Base-by-base conservation (phyloP, 495 filamentous ascomycete species). In the Beverwykella pulmonaria region DNA sequence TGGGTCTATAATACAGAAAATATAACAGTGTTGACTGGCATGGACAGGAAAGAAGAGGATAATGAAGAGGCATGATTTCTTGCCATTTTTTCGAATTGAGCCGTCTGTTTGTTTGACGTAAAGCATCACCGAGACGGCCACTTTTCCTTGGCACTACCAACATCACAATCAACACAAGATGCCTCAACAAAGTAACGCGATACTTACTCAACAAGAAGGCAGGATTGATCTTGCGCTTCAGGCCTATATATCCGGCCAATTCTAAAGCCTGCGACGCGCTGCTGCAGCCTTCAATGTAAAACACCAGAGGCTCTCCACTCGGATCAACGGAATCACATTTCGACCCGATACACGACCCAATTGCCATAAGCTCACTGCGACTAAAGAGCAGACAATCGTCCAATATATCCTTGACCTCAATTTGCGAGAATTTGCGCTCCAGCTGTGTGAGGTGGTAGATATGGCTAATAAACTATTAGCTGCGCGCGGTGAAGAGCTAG, bases 341-440 rank as follows among this genome's bases (percentile, higher is more conserved):
- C 7, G 25, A 22, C 23, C 5, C 15, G 26, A 54, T 54, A 52
- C 14, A 4, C 9, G 4, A 23, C 2, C 25, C 27, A 74, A 69
- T 50, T 54, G 0, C 19, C 54, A 53, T 53, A 76, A 75, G 65
- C 70, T 81, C 47, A 76, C 57, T 26, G 17, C 58, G 36, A 58
- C 59, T 55, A 59, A 77, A 73, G 72, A 78, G 57, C 29, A 72
- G 47, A 61, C 65, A 23, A 75, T 77, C 71, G 26, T 75, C 41
- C 22, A 69, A 65, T 71, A 73, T 76, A 77, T 80, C 53, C 54
- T 78, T 47, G 65, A 80, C 50, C 52, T 78, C 49, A 68, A 77
- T 73, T 17, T 26, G 15, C 62, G 60, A 73, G 74, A 59, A 65
- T 75, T 75, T 68, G 53, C 67, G 22, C 73, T 65, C 49, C 53